Evolutionary conservation across 148 eudicot species (phyloP), one percentile per base, ranked within the genome.

Genomic region (Vaccinium darrowii): DNA sequence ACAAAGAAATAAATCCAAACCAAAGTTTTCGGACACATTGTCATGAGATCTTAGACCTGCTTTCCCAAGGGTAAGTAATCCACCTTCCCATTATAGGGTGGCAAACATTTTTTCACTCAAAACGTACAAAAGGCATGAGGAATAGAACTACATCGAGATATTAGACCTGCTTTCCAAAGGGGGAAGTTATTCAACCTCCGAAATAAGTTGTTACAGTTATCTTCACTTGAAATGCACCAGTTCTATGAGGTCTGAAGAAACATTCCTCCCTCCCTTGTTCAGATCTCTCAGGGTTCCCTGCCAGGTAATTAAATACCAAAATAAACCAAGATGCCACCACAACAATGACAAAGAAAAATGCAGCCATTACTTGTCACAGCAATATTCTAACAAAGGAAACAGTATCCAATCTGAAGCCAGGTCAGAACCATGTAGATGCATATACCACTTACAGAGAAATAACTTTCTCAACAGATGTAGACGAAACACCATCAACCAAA

Each of bases 261-360:
- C 56, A 83, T 79, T 86, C 73, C 86, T 86, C 62, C 88, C 88
- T 80, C 84, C 89, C 84, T 86, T 90, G 65, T 80, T 88, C 27
- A 90, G 82, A 81, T 90, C 88, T 83, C 91, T 86, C 51, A 90
- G 84, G 13, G 90, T 90, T 84, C 91, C 91, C 91, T 90, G 86
- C 62, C 33, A 76, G 52, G 43, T 83, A 72, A 78, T 8, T 65
- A 81, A 18, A 71, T 79, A 77, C 78, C 25, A 58, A 39, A 43
- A 74, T 56, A 81, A 78, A 56, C 52, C 71, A 43, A 79, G 23
- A 63, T 14, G 30, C 16, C 13, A 56, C 39, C 65, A 77, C 19
- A 81, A 47, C n/a, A 49, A 67, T 19, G 8, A 39, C 51, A 58
- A n/a, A 54, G 15, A 39, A n/a, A 76, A 76, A n/a, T 52, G 53